phyloP scores from a whole-genome alignment of 495 filamentous ascomycete species.

The Xylaria grammica region DNA sequence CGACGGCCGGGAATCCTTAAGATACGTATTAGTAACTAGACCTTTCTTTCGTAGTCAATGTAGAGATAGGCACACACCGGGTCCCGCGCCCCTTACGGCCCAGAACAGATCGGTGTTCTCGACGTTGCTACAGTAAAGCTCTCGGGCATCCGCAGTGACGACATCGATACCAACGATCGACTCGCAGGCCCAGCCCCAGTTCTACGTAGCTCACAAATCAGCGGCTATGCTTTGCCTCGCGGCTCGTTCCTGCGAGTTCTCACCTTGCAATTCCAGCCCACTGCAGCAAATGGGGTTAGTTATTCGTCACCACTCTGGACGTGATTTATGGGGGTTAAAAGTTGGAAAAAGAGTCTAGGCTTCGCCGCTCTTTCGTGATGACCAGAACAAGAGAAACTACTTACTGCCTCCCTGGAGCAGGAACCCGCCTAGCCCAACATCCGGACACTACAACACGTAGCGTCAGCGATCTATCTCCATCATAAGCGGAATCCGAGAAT shows the following conservation, averaged over 20 bases:
- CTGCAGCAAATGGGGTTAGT: neutral
- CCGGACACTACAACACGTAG: slow-evolving; percentile 43
- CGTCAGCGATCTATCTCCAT: too few species aligned
- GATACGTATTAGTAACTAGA: neutral
- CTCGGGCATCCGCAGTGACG: slow-evolving; percentile 50
- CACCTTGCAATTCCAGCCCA: slow-evolving; percentile 18
- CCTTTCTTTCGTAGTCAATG: neutral
- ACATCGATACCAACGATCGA: slow-evolving; percentile 53
- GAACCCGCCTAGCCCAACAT: slow-evolving; percentile 62
- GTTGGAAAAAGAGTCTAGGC: too few species aligned
- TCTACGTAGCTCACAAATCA: slow-evolving; percentile 30
- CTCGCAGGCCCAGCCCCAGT: slow-evolving; percentile 63
- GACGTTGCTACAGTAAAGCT: slow-evolving; percentile 44
- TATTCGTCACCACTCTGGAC: neutral
- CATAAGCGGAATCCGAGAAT: neutral
- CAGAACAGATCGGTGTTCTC: slow-evolving; percentile 56
- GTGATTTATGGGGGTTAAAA: neutral
- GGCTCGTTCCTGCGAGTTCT: neutral
- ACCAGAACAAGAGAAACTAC: neutral
- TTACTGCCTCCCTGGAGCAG: slow-evolving; percentile 56
- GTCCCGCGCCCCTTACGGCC: slow-evolving; percentile 58
- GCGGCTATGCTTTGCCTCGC: neutral
- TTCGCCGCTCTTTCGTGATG: too few species aligned
- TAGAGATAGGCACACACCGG: slow-evolving; percentile 29
- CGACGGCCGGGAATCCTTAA: slow-evolving; percentile 54